Conservation (phyloP, 495 filamentous ascomycete genomes). For the Penicillium verhagenii region DNA sequence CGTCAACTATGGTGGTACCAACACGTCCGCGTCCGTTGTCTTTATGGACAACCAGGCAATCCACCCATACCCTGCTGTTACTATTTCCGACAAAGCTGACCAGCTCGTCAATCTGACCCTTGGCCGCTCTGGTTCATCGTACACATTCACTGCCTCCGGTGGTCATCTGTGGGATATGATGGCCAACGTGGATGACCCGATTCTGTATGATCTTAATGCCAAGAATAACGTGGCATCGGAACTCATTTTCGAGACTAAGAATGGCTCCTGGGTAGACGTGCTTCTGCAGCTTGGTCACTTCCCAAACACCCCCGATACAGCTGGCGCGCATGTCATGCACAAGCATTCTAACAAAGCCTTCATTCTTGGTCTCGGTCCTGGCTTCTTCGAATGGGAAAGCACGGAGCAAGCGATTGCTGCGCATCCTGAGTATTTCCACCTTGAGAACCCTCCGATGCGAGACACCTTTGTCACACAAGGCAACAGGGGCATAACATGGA, state of each 20-base stretch:
- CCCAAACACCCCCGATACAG: slow-evolving; percentile 13
- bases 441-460: slow-evolving; percentile 48
- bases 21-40: slow-evolving; percentile 31
- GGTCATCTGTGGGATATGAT: slow-evolving; percentile 30
- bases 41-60: slow-evolving; percentile 30
- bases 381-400: slow-evolving; percentile 40
- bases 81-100: slow-evolving; percentile 41
- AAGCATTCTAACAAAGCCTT: slow-evolving; percentile 54
- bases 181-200: slow-evolving; percentile 31
- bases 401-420: slow-evolving; percentile 41
- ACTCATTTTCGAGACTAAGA: slow-evolving; percentile 43
- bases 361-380: slow-evolving; percentile 29
- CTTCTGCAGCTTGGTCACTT: slow-evolving; percentile 30
- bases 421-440: slow-evolving; percentile 38
- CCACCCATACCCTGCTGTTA: slow-evolving; percentile 36
- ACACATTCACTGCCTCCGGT: slow-evolving; percentile 40
- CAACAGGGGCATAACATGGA: slow-evolving; percentile 28
- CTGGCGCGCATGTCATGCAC: slow-evolving; percentile 49
- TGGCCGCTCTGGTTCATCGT: slow-evolving; percentile 33
- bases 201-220: slow-evolving; percentile 40
- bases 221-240: slow-evolving; percentile 24
- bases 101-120: slow-evolving; percentile 40
- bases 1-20: slow-evolving; percentile 39
- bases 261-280: slow-evolving; percentile 53
- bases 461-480: slow-evolving; percentile 45